phyloP scores from a whole-genome alignment of 495 filamentous ascomycete genomes.

The Podospora comata region DNA sequence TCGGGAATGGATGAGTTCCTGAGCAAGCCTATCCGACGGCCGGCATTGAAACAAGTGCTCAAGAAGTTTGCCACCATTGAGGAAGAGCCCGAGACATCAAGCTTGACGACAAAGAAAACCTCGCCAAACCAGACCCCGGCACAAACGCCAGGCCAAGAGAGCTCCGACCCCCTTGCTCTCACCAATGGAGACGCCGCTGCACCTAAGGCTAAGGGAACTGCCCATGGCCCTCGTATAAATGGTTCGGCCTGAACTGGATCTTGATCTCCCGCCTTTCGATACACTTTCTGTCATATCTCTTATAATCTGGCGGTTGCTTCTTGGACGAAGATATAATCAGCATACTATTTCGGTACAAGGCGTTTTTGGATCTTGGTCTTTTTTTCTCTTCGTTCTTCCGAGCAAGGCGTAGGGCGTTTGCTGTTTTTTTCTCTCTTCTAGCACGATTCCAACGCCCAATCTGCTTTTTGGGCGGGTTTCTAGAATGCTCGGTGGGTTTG shows the following conservation, averaged over 20 bases:
- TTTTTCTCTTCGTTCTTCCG: not conserved
- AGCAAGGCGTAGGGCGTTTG: not conserved
- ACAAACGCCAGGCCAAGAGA: slow-evolving; percentile 17
- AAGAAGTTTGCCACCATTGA: slow-evolving; percentile 59
- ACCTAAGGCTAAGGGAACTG: slow-evolving; percentile 17
- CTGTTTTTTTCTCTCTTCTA: not conserved
- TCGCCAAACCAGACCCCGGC: slow-evolving; percentile 32
- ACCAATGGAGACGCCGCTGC: not conserved
- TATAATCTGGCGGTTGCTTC: not conserved
- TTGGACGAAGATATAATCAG: not conserved
- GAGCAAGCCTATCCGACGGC: slow-evolving; percentile 78
- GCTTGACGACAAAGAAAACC: slow-evolving; percentile 27
- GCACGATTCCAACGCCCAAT: not conserved
- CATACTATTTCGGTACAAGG: not conserved
- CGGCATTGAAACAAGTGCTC: slow-evolving; percentile 79
- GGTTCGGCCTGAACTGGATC: not conserved
- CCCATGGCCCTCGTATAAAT: not conserved
- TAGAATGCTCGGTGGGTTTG: too few relatives aligned
- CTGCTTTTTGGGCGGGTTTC: not conserved
- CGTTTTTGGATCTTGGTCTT: not conserved
- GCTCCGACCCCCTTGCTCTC: slow-evolving; percentile 12
- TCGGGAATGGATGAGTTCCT: slow-evolving; percentile 71
- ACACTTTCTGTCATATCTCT: not conserved
- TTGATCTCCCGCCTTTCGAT: not conserved
- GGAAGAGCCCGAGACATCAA: slow-evolving; percentile 50